Conservation (phyloP, 2,329 filamentous ascomycete genomes). For the Eutypella sp. region DNA sequence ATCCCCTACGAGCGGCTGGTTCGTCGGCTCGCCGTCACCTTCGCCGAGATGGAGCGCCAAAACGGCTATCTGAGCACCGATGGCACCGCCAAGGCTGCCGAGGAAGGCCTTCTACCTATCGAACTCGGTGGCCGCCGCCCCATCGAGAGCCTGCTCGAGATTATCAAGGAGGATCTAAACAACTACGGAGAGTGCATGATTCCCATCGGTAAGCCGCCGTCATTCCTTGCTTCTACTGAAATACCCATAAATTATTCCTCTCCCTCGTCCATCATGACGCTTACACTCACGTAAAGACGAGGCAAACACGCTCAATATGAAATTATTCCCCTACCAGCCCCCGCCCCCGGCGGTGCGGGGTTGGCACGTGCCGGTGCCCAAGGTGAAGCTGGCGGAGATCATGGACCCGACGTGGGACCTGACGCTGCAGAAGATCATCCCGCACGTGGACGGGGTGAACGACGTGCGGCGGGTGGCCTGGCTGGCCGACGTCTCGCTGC, state of each 20-base stretch:
- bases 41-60: conserved; percentile 89
- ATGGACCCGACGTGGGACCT: conserved; percentile 69
- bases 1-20: conserved; percentile 81
- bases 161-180: conserved; percentile 80
- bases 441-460: conserved; percentile 85
- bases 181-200: conserved; percentile 99
- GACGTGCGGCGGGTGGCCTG: conserved; percentile 83
- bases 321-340: conserved; percentile 80
- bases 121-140: conserved; percentile 66
- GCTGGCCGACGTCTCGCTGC: conserved; percentile 78
- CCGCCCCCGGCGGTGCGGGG: conserved; percentile 72
- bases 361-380: conserved; percentile 84
- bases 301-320: conserved; percentile 92
- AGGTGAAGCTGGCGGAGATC: conserved; percentile 59
- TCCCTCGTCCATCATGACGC: conserved; percentile 6
- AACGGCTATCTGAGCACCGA: conserved; percentile 67
- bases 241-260: neutral
- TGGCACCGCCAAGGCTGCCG: conserved; percentile 30
- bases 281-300: conserved; percentile 71
- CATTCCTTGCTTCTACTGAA: neutral
- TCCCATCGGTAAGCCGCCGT: conserved; percentile 65
- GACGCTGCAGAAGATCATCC: conserved; percentile 73
- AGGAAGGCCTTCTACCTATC: conserved; percentile 61
- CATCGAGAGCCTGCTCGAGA: conserved; percentile 81
- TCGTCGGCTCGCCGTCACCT: conserved; percentile 75